phyloP scores from a whole-genome alignment of 2,329 filamentous ascomycete genomes.

The Leptographium galeiforme region DNA sequence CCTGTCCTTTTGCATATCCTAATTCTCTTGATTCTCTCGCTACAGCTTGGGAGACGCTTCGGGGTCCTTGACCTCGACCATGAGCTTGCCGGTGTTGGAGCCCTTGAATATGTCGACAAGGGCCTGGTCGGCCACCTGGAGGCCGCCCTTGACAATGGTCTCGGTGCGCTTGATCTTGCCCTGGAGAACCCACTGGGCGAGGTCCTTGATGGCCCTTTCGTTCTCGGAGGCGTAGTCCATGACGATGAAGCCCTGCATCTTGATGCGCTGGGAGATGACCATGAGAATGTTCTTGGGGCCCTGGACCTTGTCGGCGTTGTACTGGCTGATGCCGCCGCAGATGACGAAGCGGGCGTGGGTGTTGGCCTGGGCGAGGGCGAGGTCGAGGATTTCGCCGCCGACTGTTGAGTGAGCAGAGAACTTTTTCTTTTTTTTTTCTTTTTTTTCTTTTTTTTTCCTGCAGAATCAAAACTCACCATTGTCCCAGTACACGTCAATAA shows the following conservation, averaged over 20 bases:
- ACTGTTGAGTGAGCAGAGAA: slow-evolving; percentile 24
- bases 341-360: slow-evolving; percentile 52
- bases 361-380: slow-evolving; percentile 50
- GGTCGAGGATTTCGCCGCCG: slow-evolving; percentile 56
- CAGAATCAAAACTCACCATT: slow-evolving; percentile 36
- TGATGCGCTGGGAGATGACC: neutral
- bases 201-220: slow-evolving; percentile 41
- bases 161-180: slow-evolving; percentile 62
- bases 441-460: too few relatives aligned
- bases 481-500: slow-evolving; percentile 60
- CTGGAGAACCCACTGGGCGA: slow-evolving; percentile 54
- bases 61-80: slow-evolving; percentile 14
- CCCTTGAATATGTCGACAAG: slow-evolving; percentile 54
- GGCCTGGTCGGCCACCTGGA: slow-evolving; percentile 48
- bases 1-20: neutral
- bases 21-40: neutral
- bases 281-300: slow-evolving; percentile 32
- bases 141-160: slow-evolving; percentile 56
- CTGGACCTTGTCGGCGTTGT: slow-evolving; percentile 43
- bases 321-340: slow-evolving; percentile 58
- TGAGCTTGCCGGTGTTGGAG: slow-evolving; percentile 42
- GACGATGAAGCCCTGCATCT: slow-evolving; percentile 59
- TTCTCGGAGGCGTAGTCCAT: slow-evolving; percentile 52
- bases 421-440: too few relatives aligned
- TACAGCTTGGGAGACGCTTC: slow-evolving; percentile 11